These are phyloP conservation scores for Annona cherimola DNA, from an alignment of 164 flowering plant genomes.

Conservation along the genomic window DNA sequence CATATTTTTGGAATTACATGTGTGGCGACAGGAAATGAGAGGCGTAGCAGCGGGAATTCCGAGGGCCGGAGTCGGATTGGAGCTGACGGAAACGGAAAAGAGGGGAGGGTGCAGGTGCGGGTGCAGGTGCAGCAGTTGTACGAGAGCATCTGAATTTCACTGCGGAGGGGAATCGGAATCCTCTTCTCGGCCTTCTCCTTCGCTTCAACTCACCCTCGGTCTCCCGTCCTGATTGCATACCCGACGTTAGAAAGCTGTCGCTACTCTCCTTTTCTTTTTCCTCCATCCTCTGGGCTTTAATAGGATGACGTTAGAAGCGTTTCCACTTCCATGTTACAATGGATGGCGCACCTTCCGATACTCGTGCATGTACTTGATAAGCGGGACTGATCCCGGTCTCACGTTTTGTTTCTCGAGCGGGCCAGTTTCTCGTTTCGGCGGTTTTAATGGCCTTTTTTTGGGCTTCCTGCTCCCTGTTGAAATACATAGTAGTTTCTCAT, in stretches of 20 bases:
- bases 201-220: constrained; percentile 1
- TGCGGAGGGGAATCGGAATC: background rate
- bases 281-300: background rate
- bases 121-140: background rate
- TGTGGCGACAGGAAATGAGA: background rate
- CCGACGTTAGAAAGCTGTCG: background rate
- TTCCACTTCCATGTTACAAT: too few species aligned
- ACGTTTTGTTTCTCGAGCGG: too few species aligned
- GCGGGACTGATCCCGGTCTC: too few species aligned
- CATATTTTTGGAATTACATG: background rate
- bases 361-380: too few species aligned
- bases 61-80: background rate
- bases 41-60: background rate
- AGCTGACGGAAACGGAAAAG: background rate
- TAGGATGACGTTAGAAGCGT: too few species aligned
- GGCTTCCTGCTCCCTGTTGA: too few species aligned
- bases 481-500: too few species aligned
- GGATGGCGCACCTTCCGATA: too few species aligned
- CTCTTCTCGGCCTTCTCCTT: background rate
- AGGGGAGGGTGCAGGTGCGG: background rate
- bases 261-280: background rate
- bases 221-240: constrained; percentile 1
- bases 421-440: too few species aligned
- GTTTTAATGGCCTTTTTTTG: too few species aligned
- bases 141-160: background rate